Conservation (phyloP, 805 yeast genomes). For the Kuraishia molischiana region DNA sequence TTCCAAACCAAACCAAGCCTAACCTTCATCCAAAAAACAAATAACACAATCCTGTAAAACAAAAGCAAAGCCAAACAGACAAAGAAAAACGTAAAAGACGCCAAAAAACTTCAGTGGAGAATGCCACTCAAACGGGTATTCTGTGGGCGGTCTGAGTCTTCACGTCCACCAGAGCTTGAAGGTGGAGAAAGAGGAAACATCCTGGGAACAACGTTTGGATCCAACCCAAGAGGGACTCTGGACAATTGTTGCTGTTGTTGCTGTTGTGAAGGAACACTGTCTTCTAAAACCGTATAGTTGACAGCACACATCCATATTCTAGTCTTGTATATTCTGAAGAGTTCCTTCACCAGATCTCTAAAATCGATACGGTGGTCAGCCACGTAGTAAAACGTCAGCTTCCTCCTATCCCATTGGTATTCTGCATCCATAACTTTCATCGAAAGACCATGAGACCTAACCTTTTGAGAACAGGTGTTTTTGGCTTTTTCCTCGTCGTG, state of each 20-base stretch:
- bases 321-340: constrained; percentile 68
- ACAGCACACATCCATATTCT: constrained; percentile 87
- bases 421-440: constrained; percentile 71
- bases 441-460: constrained; percentile 34
- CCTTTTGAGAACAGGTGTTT: constrained; percentile 47
- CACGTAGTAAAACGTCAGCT: constrained; percentile 65
- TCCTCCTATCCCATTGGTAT: constrained; percentile 78
- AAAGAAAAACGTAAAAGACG: too few species aligned
- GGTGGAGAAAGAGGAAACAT: background rate
- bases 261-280: too few species aligned
- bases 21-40: too few species aligned
- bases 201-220: background rate
- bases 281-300: too few species aligned
- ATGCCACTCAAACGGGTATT: too few species aligned
- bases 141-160: too few species aligned
- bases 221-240: background rate
- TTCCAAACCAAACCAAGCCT: too few species aligned
- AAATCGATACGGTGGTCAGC: constrained; percentile 64
- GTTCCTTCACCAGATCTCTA: constrained; percentile 65
- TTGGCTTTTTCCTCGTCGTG: constrained; percentile 66
- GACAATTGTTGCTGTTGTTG: background rate
- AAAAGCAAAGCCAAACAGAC: too few species aligned
- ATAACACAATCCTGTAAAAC: too few species aligned
- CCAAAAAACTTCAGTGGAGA: too few species aligned
- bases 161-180: too few species aligned